Conservation (phyloP, 2,329 filamentous ascomycete genomes). For the Scleromitrula shiraiana region DNA sequence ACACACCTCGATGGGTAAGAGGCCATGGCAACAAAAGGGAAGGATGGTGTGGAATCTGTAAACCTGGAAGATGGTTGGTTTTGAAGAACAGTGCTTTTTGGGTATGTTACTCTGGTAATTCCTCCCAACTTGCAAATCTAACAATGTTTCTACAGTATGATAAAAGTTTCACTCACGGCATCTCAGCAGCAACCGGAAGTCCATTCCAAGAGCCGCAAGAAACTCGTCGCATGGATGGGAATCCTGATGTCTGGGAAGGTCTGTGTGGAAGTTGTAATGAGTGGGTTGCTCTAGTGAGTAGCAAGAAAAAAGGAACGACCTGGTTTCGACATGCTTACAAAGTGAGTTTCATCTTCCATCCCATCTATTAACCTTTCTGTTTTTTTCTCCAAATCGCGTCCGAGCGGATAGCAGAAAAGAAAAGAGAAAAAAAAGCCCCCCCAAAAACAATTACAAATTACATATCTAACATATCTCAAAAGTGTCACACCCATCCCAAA, state of each 20-base stretch:
- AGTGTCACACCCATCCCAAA: constrained; percentile 64
- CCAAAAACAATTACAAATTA: no score
- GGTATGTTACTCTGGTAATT: background rate
- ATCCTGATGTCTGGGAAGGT: constrained; percentile 75
- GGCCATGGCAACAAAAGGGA: constrained; percentile 82
- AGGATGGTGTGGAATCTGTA: constrained; percentile 85
- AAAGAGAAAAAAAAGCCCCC: no score
- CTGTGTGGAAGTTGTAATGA: constrained; percentile 71
- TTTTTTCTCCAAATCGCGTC: no score
- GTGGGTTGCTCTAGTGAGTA: constrained; percentile 74
- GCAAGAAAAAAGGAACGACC: constrained; percentile 86
- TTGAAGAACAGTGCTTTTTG: constrained; percentile 88
- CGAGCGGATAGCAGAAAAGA: background rate
- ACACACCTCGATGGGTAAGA: constrained; percentile 76
- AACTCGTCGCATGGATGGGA: constrained; percentile 68
- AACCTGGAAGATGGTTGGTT: constrained; percentile 76
- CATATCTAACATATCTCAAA: constrained; percentile 8
- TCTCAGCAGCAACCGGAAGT: constrained; percentile 72
- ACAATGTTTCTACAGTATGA: constrained; percentile 51
- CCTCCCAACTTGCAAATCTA: background rate
- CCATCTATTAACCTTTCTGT: background rate
- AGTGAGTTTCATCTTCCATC: constrained; percentile 38
- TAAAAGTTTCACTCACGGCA: constrained; percentile 82
- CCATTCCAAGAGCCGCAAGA: constrained; percentile 72
- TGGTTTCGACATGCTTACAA: constrained; percentile 90